A percentile compares a stretch with the other conserved stretches of the same genome.
Conservation (phyloP, 805 yeast species). For the Blastobotrys peoriensis region DNA sequence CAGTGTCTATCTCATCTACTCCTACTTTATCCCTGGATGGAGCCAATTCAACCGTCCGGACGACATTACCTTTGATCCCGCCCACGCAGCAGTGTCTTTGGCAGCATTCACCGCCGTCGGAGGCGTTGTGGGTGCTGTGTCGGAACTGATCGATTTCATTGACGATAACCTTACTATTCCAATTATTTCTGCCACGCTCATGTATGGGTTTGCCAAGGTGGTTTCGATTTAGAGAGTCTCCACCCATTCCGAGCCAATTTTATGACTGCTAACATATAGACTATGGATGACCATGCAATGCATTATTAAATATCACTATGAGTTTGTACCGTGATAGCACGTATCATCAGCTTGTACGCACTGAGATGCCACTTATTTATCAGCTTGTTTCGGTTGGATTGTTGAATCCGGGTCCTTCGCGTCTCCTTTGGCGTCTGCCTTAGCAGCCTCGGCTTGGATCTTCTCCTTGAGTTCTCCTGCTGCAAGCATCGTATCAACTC, state of each 20-base stretch:
- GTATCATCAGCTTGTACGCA: too few species aligned
- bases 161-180: constrained; percentile 97
- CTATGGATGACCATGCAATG: too few species aligned
- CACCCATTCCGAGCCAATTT: too few species aligned
- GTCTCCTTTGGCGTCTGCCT: too few species aligned
- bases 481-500: constrained; percentile 29
- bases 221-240: too few species aligned
- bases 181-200: constrained; percentile 65
- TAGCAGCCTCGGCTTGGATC: too few species aligned
- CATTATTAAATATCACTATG: too few species aligned
- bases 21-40: constrained; percentile 60
- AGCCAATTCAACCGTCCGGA: constrained; percentile 45
- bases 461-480: not conserved
- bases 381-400: too few species aligned
- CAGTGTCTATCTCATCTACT: constrained; percentile 65
- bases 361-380: too few species aligned
- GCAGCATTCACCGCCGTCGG: constrained; percentile 49
- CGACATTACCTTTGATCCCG: constrained; percentile 60
- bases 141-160: constrained; percentile 78
- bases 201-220: constrained; percentile 43
- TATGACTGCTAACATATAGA: too few species aligned
- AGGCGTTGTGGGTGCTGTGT: constrained; percentile 78
- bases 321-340: too few species aligned
- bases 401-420: too few species aligned
- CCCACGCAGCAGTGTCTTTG: constrained; percentile 51